These are phyloP conservation scores for Amanita molliuscula DNA, from an alignment of 768 basidiomycete species.

Conservation along the genomic window DNA sequence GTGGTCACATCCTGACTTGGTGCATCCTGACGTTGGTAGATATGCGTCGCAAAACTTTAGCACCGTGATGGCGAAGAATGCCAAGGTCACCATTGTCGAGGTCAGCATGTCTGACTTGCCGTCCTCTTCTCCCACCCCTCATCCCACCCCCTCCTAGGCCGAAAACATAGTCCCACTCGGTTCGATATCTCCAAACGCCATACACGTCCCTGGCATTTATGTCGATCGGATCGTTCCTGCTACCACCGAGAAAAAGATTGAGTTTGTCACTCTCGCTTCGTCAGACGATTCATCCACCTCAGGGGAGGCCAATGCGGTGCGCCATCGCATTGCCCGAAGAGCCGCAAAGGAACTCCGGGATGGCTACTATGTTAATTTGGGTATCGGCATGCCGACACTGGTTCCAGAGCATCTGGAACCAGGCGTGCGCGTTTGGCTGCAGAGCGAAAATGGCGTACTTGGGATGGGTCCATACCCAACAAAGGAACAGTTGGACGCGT, in stretches of 20 bases:
- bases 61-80: constrained; percentile 81
- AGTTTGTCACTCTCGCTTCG: constrained; percentile 61
- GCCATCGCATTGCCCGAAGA: constrained; percentile 72
- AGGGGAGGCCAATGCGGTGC: constrained; percentile 39
- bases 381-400: constrained; percentile 87
- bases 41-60: constrained; percentile 86
- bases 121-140: constrained; percentile 2
- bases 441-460: constrained; percentile 86
- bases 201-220: constrained; percentile 81
- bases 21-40: constrained; percentile 23
- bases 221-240: constrained; percentile 83
- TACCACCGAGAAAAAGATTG: constrained; percentile 68
- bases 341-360: constrained; percentile 86
- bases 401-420: constrained; percentile 71
- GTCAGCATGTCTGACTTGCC: constrained; percentile 20
- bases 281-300: constrained; percentile 21
- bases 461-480: constrained; percentile 91
- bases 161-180: constrained; percentile 85
- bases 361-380: constrained; percentile 82
- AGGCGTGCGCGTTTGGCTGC: constrained; percentile 76
- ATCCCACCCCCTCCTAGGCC: constrained; percentile 50
- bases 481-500: constrained; percentile 72
- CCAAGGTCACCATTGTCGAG: constrained; percentile 86
- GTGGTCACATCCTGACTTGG: not conserved
- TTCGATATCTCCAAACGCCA: constrained; percentile 66